Percentiles rank a stretch among this genome's conserved stretches.
These are phyloP conservation scores for Hymenoscyphus repandus DNA, from an alignment of 2,329 filamentous ascomycete species.

Conservation along the genomic window DNA sequence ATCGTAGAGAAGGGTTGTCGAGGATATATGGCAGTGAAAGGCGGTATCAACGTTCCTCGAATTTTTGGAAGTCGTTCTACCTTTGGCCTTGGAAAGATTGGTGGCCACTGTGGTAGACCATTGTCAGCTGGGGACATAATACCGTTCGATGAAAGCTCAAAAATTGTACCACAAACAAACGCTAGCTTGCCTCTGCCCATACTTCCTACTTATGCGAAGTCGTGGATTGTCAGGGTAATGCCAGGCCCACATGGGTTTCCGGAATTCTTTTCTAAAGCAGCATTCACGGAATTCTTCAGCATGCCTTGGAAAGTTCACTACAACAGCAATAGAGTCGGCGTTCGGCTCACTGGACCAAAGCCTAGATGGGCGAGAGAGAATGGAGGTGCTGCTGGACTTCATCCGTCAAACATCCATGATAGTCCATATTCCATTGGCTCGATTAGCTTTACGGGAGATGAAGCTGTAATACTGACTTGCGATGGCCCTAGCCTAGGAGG, in stretches of 20 bases:
- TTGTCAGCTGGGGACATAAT: conserved; percentile 17
- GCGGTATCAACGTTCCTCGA: conserved; percentile 41
- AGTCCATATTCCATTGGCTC: conserved; percentile 53
- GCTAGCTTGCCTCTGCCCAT: conserved; percentile 8
- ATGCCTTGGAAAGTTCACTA: conserved; percentile 56
- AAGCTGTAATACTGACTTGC: conserved; percentile 53
- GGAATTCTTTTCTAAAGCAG: conserved; percentile 36
- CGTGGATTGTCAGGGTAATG: conserved; percentile 25
- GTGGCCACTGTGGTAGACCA: conserved; percentile 39
- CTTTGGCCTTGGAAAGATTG: conserved; percentile 39
- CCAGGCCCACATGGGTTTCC: conserved; percentile 32
- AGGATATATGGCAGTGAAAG: conserved; percentile 52
- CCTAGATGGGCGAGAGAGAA: conserved; percentile 53
- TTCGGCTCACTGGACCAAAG: conserved; percentile 53
- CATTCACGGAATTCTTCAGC: conserved; percentile 51
- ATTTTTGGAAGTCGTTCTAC: conserved; percentile 35
- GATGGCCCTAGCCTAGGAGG: conserved; percentile 58
- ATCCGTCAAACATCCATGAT: conserved; percentile 54
- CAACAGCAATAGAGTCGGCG: conserved; percentile 54
- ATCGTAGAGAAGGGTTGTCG: conserved; percentile 47
- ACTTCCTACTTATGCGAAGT: conserved; percentile 14
- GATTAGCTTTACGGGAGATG: conserved; percentile 57
- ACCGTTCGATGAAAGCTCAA: conserved; percentile 5
- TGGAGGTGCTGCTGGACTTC: conserved; percentile 58
- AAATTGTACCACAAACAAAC: conserved; percentile 3